phyloP scores from a whole-genome alignment of 768 basidiomycete genomes.

The Rhodotorula kratochvilovae region DNA sequence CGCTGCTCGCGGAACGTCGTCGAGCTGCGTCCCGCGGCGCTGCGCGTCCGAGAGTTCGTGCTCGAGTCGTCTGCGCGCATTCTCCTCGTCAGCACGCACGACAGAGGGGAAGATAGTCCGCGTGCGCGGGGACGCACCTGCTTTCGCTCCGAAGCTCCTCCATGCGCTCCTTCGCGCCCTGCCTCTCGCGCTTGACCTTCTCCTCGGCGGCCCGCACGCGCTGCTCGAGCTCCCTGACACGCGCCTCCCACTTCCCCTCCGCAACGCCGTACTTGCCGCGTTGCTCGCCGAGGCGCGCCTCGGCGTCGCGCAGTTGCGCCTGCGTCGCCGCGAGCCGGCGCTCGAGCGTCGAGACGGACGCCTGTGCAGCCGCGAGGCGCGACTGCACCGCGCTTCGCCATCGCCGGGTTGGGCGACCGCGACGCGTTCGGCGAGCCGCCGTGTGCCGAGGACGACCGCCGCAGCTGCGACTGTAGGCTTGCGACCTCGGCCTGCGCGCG shows the following conservation, averaged over 20 bases:
- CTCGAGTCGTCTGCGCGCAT: slow-evolving; percentile 6
- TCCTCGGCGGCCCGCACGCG: slow-evolving; percentile 78
- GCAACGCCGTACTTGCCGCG: slow-evolving; percentile 67
- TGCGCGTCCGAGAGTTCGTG: background rate
- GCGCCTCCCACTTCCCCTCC: slow-evolving; percentile 86
- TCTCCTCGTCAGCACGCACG: background rate
- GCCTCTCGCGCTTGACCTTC: slow-evolving; percentile 84
- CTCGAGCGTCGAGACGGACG: slow-evolving; percentile 77
- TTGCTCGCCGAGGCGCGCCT: slow-evolving; percentile 73
- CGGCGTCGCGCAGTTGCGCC: slow-evolving; percentile 75
- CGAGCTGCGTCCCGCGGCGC: slow-evolving; percentile 23
- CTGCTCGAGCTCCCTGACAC: slow-evolving; percentile 88
- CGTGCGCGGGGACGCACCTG: slow-evolving; percentile 56
- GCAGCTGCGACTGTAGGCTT: slow-evolving; percentile 69
- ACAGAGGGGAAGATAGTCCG: no score
- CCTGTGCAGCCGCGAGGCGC: slow-evolving; percentile 63
- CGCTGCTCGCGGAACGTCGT: slow-evolving; percentile 12
- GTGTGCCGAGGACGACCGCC: slow-evolving; percentile 52
- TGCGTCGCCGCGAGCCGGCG: slow-evolving; percentile 76
- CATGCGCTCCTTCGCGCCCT: slow-evolving; percentile 84
- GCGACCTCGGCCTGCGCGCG: slow-evolving; percentile 60
- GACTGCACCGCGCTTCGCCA: slow-evolving; percentile 51
- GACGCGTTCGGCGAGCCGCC: background rate
- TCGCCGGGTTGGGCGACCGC: slow-evolving; percentile 8
- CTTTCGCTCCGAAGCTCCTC: slow-evolving; percentile 66